Conservation (phyloP, 2,329 filamentous ascomycete species). For the Tolypocladium sp. region DNA sequence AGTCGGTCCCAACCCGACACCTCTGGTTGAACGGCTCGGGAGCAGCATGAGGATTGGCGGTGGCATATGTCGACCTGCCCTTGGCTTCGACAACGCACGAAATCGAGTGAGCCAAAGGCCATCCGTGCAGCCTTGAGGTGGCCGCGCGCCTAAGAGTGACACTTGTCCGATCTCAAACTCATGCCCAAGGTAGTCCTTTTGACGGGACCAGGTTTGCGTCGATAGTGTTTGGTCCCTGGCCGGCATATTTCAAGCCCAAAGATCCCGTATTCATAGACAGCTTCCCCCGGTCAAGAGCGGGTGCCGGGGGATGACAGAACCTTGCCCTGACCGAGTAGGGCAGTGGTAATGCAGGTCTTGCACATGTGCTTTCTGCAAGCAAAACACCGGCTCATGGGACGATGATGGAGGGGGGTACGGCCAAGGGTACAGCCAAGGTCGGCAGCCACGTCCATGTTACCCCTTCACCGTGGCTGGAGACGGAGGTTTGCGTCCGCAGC, state of each 20-base stretch:
- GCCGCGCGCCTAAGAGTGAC: too few species aligned
- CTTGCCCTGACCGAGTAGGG: neutral
- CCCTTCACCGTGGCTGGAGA: neutral
- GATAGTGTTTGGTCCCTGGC: neutral
- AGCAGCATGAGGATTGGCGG: neutral
- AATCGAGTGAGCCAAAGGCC: too few species aligned
- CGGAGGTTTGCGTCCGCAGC: neutral
- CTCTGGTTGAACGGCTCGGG: neutral
- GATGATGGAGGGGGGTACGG: neutral
- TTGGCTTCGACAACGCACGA: neutral
- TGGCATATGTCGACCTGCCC: neutral
- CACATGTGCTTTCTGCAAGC: neutral
- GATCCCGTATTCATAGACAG: neutral
- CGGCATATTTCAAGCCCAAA: neutral
- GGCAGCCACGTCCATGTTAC: neutral
- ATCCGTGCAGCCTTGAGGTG: neutral
- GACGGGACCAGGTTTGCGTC: neutral
- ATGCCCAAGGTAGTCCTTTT: neutral
- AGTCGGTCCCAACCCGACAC: too few species aligned
- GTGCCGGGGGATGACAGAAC: neutral
- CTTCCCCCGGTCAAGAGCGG: neutral
- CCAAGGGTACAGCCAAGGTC: neutral
- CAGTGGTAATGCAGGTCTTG: neutral
- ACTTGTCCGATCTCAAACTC: too few species aligned
- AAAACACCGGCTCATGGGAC: neutral